Evolutionary conservation across 352 stramenopile genomes (phyloP), one percentile per base, ranked within the genome.

Genomic region (Thraustochytrium striatum): DNA sequence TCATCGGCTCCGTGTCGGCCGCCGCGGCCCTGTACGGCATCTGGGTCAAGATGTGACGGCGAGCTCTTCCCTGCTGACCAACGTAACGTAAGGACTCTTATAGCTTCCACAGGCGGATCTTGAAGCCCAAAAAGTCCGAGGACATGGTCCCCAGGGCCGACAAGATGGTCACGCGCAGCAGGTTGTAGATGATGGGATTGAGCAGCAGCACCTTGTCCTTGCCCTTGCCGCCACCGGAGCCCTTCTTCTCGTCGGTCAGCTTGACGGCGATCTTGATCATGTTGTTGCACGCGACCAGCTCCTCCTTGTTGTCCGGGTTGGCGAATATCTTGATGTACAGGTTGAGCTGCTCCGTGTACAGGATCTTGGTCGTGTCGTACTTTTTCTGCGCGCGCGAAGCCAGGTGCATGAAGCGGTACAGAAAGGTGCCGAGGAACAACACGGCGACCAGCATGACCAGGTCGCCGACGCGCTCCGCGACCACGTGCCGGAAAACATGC

Each of bases 21-120:
- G 25, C 33, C 30, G 70, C 70, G 2, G 70, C 55, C 5, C 36
- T 69, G 21, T 80, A 72, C 58, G 39, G 55, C 32, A 70, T 80
- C 70, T 80, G 70, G 70, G 58, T 75, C 38, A 80, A 80, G 38
- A n/a, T n/a, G n/a, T n/a, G n/a, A n/a, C n/a, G n/a, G n/a, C n/a
- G n/a, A n/a, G n/a, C n/a, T n/a, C n/a, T n/a, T n/a, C n/a, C n/a
- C n/a, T n/a, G n/a, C n/a, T n/a, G n/a, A n/a, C n/a, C n/a, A n/a
- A n/a, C n/a, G n/a, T n/a, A n/a, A n/a, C n/a, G n/a, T n/a, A n/a
- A n/a, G n/a, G n/a, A n/a, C n/a, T n/a, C 47, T 69, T 58, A 80
- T 9, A 80, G 47, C 38, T 80, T 80, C 70, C 70, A 80, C 21
- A 80, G 33, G 28, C 70, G 55, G 8, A 80, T 38, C 58, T 80